A percentile compares a stretch with the other conserved stretches of the same genome.
phyloP scores from a whole-genome alignment of 2,329 filamentous ascomycete genomes.

The Neopestalotiopsis rosae region DNA sequence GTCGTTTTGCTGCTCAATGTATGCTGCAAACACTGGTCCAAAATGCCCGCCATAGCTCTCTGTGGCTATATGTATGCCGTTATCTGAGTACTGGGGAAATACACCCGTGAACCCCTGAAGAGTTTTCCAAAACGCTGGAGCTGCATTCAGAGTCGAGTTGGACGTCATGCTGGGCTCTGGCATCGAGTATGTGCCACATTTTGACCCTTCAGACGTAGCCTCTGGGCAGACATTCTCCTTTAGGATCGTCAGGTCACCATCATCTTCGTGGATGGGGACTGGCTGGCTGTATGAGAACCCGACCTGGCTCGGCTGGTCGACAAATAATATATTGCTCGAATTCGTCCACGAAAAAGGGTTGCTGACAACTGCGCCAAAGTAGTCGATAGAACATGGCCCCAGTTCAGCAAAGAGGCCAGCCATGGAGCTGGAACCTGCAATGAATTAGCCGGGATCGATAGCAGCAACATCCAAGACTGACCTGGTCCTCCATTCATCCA shows the following conservation, averaged over 20 bases:
- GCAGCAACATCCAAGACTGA: neutral
- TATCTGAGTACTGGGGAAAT: slow-evolving; percentile 56
- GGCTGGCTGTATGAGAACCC: slow-evolving; percentile 57
- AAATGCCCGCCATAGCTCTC: slow-evolving; percentile 66
- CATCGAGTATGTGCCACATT: slow-evolving; percentile 61
- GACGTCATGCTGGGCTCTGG: slow-evolving; percentile 55
- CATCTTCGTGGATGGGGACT: slow-evolving; percentile 34
- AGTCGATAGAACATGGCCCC: slow-evolving; percentile 46
- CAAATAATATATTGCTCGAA: slow-evolving; percentile 64
- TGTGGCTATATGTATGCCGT: slow-evolving; percentile 59
- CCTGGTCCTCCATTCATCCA: slow-evolving; percentile 59
- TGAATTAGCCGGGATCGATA: slow-evolving; percentile 43
- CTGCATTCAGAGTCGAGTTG: slow-evolving; percentile 56
- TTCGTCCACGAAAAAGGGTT: slow-evolving; percentile 68
- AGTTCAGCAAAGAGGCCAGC: slow-evolving; percentile 59
- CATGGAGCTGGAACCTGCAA: slow-evolving; percentile 56
- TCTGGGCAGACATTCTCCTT: slow-evolving; percentile 54
- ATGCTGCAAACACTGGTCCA: slow-evolving; percentile 58
- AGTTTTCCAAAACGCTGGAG: slow-evolving; percentile 65
- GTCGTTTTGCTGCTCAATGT: slow-evolving; percentile 52
- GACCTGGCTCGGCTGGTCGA: slow-evolving; percentile 65
- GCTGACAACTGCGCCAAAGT: slow-evolving; percentile 46
- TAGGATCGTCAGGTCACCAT: slow-evolving; percentile 44
- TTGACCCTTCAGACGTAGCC: slow-evolving; percentile 44
- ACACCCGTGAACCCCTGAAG: slow-evolving; percentile 68